Evolutionary conservation across 164 flowering plant genomes (phyloP).

Genomic region (Hamamelis virginiana): DNA sequence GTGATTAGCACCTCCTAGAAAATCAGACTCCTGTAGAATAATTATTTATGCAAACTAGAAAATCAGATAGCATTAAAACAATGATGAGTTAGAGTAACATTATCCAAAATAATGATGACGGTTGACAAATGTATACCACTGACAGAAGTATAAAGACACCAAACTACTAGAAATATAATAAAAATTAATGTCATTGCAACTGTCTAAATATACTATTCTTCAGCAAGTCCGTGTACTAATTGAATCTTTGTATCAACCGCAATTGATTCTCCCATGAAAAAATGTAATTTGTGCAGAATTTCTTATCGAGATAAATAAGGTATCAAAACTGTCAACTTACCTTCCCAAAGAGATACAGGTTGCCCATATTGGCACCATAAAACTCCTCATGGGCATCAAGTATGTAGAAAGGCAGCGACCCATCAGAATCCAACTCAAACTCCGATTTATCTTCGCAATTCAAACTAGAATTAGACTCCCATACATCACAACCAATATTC

Average conservation of each 20-base stretch:
- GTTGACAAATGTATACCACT: not conserved
- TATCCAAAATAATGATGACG: no score
- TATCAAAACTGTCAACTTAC: conserved; percentile 32
- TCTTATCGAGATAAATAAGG: not conserved
- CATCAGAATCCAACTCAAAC: conserved; percentile 70
- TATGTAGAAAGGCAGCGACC: conserved; percentile 79
- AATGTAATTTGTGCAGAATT: not conserved
- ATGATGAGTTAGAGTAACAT: not conserved
- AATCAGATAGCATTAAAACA: not conserved
- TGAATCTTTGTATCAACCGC: not conserved
- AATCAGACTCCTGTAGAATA: no score
- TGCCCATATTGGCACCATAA: conserved; percentile 75
- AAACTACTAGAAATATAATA: not conserved
- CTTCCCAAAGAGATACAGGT: conserved; percentile 91
- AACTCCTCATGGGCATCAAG: conserved; percentile 87
- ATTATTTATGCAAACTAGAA: no score
- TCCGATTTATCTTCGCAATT: conserved; percentile 48
- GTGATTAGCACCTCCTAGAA: no score
- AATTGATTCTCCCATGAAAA: not conserved
- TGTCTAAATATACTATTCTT: not conserved
- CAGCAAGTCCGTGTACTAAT: not conserved
- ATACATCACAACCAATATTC: conserved; percentile 16
- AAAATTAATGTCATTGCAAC: not conserved
- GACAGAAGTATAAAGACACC: not conserved
- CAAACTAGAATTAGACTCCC: conserved; percentile 15